Conservation (phyloP, 164 flowering plant species). For the Dillenia turbinata region DNA sequence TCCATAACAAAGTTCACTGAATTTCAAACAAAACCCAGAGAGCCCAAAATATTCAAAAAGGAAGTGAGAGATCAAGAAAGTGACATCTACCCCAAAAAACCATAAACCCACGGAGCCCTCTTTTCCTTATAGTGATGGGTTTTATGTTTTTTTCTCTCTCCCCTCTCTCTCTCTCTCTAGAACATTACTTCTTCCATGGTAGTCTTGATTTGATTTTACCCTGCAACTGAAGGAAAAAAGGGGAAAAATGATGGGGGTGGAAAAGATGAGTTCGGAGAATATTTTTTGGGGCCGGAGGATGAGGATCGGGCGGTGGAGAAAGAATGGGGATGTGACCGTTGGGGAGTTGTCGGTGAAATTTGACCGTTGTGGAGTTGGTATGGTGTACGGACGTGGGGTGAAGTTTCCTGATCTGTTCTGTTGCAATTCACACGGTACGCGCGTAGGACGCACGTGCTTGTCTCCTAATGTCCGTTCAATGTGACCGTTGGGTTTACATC, state of each 20-base stretch:
- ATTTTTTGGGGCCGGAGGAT: slow-evolving; percentile 38
- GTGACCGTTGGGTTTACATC: slow-evolving; percentile 36
- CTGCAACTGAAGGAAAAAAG: neutral
- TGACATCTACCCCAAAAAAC: slow-evolving; percentile 1
- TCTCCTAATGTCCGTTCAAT: slow-evolving; percentile 19
- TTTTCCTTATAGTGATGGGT: slow-evolving; percentile 14
- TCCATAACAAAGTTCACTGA: slow-evolving; percentile 28
- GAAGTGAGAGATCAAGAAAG: slow-evolving; percentile 14
- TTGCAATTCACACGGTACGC: slow-evolving; percentile 6
- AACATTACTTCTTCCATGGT: slow-evolving; percentile 8
- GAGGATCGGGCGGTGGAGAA: slow-evolving; percentile 36
- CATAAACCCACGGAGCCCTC: slow-evolving; percentile 4
- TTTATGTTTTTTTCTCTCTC: slow-evolving; percentile 3
- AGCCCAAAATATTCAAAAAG: slow-evolving; percentile 17
- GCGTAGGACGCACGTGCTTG: slow-evolving; percentile 33
- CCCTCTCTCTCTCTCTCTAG: neutral
- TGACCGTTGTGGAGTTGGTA: slow-evolving; percentile 55
- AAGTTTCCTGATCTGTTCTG: slow-evolving; percentile 7
- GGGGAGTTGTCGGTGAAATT: slow-evolving; percentile 32
- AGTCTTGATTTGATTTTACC: slow-evolving; percentile 25
- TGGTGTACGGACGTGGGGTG: slow-evolving; percentile 26
- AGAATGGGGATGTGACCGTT: slow-evolving; percentile 32
- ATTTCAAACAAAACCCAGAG: slow-evolving; percentile 15
- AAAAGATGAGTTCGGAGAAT: slow-evolving; percentile 17
- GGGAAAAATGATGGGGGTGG: slow-evolving; percentile 10